Evolutionary conservation across 225 moss, liverwort and hornwort genomes (phyloP).

Genomic region (Lunularia cruciata): DNA sequence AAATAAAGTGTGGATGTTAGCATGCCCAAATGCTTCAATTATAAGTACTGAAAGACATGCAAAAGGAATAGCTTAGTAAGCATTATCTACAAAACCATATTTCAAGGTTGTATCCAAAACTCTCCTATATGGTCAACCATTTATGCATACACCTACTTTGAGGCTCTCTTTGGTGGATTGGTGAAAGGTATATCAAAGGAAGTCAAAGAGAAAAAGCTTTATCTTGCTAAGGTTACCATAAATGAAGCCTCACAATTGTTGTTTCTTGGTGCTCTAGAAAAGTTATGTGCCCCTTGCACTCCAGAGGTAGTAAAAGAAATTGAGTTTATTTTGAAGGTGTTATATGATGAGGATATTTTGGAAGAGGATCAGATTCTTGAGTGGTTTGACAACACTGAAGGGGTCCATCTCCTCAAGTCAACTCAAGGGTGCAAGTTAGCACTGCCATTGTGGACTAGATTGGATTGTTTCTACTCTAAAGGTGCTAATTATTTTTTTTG

Average conservation of each 20-base stretch:
- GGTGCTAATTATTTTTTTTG: no score
- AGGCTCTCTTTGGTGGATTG: slow-evolving; percentile 67
- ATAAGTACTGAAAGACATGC: no score
- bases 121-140: no score
- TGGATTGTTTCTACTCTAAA: no score
- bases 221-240: slow-evolving; percentile 52
- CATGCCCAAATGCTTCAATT: no score
- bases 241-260: slow-evolving; percentile 64
- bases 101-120: no score
- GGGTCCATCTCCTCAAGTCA: slow-evolving; percentile 31
- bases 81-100: no score
- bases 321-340: slow-evolving; percentile 70
- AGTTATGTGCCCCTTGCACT: slow-evolving; percentile 53
- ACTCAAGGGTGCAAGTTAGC: slow-evolving; percentile 57
- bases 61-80: no score
- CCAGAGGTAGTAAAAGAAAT: slow-evolving; percentile 87
- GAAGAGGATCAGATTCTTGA: slow-evolving; percentile 91
- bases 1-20: no score
- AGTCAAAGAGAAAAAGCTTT: slow-evolving; percentile 55
- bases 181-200: slow-evolving; percentile 87
- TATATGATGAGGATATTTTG: slow-evolving; percentile 82
- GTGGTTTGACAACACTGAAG: slow-evolving; percentile 67
- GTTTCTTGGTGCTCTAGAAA: slow-evolving; percentile 56
- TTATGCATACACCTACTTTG: slow-evolving; percentile 80
- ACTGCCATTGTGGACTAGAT: no score